Evolutionary conservation across 176 grass and related monocot genomes (phyloP).

Genomic region (Aechmea fasciata): DNA sequence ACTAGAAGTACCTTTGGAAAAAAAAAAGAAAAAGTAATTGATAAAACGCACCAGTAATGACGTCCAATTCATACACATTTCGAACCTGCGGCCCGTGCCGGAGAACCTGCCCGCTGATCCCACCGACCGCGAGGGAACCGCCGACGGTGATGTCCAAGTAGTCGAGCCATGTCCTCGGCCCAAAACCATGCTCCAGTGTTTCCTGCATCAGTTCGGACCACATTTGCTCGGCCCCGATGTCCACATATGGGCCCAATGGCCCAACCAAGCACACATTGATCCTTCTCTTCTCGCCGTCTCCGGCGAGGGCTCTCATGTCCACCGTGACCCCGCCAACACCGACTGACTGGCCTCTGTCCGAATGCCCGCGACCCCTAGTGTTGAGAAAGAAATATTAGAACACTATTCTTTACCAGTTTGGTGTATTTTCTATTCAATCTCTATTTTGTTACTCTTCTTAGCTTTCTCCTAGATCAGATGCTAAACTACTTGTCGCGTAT

Average conservation of each 20-base stretch:
- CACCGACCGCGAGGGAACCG: slow-evolving; percentile 17
- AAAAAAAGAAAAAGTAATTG: neutral
- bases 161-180: slow-evolving; percentile 9
- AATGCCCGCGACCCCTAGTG: slow-evolving; percentile 8
- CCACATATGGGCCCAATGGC: neutral
- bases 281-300: neutral
- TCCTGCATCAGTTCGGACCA: slow-evolving; percentile 13
- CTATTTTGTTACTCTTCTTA: too few relatives aligned
- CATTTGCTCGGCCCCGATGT: slow-evolving; percentile 17
- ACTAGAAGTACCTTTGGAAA: neutral
- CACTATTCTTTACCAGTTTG: too few relatives aligned
- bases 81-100: slow-evolving; percentile 12
- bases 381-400: too few relatives aligned
- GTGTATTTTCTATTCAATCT: too few relatives aligned
- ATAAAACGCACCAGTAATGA: slow-evolving; percentile 10
- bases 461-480: too few relatives aligned
- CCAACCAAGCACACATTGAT: neutral
- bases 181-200: slow-evolving; percentile 1
- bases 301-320: slow-evolving; percentile 13
- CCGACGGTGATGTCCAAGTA: slow-evolving; percentile 24
- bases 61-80: slow-evolving; percentile 22
- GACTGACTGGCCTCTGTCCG: slow-evolving; percentile 8
- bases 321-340: slow-evolving; percentile 3
- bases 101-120: slow-evolving; percentile 20
- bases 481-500: too few relatives aligned